Percentiles rank a stretch among this genome's conserved stretches.
Conservation (phyloP, 2,329 filamentous ascomycete genomes). For the Penicillium sp. region DNA sequence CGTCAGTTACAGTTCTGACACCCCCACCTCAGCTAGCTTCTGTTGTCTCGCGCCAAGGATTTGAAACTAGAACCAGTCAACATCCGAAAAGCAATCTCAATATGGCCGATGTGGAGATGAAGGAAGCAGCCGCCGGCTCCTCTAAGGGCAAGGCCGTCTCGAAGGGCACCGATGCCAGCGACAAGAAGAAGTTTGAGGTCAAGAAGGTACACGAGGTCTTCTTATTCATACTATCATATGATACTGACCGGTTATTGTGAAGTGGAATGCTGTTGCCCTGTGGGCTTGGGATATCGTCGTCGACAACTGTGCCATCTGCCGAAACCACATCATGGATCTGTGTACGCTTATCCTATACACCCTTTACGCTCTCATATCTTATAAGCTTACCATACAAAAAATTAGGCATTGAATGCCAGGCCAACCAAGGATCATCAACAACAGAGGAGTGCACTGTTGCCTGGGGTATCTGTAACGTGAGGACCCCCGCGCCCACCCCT, state of each 20-base stretch:
- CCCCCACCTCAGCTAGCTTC: slow-evolving; percentile 9
- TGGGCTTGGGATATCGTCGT: slow-evolving; percentile 99
- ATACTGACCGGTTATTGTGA: slow-evolving; percentile 20
- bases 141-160: slow-evolving; percentile 56
- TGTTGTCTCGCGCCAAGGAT: slow-evolving; percentile 8
- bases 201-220: slow-evolving; percentile 72
- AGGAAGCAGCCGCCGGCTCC: slow-evolving; percentile 61
- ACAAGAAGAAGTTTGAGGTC: slow-evolving; percentile 97
- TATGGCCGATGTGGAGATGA: slow-evolving; percentile 98
- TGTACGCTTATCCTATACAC: slow-evolving; percentile 56
- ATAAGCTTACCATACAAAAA: slow-evolving; percentile 18
- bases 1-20: slow-evolving; percentile 12
- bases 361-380: neutral
- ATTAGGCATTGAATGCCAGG: slow-evolving; percentile 92
- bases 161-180: slow-evolving; percentile 55
- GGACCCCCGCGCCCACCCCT: slow-evolving; percentile 38
- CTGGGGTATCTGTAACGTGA: slow-evolving; percentile 98
- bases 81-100: slow-evolving; percentile 13
- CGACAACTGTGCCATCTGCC: slow-evolving; percentile 98
- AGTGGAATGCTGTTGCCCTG: slow-evolving; percentile 98
- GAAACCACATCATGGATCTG: slow-evolving; percentile 99
- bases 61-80: slow-evolving; percentile 2
- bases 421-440: slow-evolving; percentile 94
- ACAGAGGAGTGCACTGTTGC: slow-evolving; percentile 98
- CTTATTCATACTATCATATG: slow-evolving; percentile 2